Evolutionary conservation across 179 eudicot genomes (phyloP).

Genomic region (Nepenthes alata): DNA sequence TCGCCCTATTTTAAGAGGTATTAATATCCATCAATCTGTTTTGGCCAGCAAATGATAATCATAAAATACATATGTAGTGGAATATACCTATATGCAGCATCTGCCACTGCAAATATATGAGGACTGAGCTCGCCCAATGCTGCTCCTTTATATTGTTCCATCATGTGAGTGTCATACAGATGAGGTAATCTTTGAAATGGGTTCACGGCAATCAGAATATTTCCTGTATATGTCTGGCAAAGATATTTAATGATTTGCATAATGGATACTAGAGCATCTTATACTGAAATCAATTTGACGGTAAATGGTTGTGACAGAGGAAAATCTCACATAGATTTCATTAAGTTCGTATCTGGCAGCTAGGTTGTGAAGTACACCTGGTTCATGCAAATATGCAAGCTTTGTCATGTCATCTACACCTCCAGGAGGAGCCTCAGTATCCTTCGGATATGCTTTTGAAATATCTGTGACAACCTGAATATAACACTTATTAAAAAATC

Average conservation of each 20-base stretch:
- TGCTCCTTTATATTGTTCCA: slow-evolving; percentile 94
- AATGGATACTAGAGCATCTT: background rate
- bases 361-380: slow-evolving; percentile 83
- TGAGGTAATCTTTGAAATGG: slow-evolving; percentile 95
- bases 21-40: background rate
- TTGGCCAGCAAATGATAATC: background rate
- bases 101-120: slow-evolving; percentile 91
- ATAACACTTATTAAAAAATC: background rate
- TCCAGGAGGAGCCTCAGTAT: slow-evolving; percentile 90
- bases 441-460: slow-evolving; percentile 73
- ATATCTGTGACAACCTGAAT: slow-evolving; percentile 60
- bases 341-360: slow-evolving; percentile 86
- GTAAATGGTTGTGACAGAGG: background rate
- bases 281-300: background rate
- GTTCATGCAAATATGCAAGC: slow-evolving; percentile 93
- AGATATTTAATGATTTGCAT: background rate
- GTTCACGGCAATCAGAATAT: slow-evolving; percentile 81
- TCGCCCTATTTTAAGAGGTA: slow-evolving; percentile 40
- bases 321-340: slow-evolving; percentile 75
- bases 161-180: slow-evolving; percentile 86
- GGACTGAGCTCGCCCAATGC: slow-evolving; percentile 89
- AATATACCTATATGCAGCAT: slow-evolving; percentile 64
- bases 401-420: slow-evolving; percentile 99
- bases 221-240: slow-evolving; percentile 83
- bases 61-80: background rate